These are phyloP conservation scores for Leishmania guyanensis DNA, from an alignment of 208 protist species.

Conservation along the genomic window DNA sequence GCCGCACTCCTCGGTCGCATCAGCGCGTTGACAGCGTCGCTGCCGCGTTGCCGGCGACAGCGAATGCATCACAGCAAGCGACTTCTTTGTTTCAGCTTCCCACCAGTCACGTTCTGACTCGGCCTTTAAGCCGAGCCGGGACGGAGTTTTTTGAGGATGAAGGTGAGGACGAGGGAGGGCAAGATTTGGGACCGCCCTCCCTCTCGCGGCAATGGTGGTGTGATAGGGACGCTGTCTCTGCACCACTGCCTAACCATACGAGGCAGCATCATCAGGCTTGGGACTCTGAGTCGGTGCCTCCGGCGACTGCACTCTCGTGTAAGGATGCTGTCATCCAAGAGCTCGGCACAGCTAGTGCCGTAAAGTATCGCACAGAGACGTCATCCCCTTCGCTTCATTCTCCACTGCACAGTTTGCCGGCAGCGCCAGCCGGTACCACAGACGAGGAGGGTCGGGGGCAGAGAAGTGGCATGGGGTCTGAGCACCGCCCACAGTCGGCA, in stretches of 20 bases:
- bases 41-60: background rate
- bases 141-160: constrained; percentile 25
- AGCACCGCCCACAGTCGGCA: background rate
- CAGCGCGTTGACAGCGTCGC: background rate
- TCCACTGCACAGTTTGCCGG: constrained; percentile 1
- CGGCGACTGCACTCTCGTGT: background rate
- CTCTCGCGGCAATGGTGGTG: background rate
- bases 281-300: background rate
- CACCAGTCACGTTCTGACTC: background rate
- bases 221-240: background rate
- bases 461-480: background rate
- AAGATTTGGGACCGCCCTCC: background rate
- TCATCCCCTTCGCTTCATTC: background rate
- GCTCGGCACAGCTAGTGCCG: background rate
- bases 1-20: background rate
- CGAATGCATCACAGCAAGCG: background rate
- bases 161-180: background rate
- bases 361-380: background rate
- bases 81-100: background rate
- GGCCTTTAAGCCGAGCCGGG: background rate
- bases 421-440: background rate
- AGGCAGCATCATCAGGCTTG: background rate
- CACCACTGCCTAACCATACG: background rate
- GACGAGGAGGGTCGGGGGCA: background rate
- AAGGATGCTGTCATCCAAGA: background rate